Conservation (phyloP, 768 basidiomycete species). For the Dioszegia crocea region DNA sequence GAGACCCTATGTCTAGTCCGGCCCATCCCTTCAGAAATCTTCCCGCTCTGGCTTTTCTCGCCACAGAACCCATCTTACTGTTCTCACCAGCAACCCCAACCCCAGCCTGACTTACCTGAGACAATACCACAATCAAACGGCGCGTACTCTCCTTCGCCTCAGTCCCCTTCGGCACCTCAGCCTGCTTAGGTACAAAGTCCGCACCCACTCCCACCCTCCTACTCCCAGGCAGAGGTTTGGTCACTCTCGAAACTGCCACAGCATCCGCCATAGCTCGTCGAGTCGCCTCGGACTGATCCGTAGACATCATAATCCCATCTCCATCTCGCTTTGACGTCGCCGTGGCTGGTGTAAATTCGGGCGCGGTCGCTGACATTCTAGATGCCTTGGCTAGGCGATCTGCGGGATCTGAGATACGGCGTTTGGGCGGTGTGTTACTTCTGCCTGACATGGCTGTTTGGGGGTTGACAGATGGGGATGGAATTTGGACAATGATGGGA, state of each 20-base stretch:
- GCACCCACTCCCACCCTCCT: conserved; percentile 18
- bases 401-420: background rate
- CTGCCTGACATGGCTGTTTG: background rate
- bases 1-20: too few species aligned
- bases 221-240: conserved; percentile 35
- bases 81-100: too few species aligned
- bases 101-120: conserved; percentile 37
- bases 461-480: background rate
- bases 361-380: conserved; percentile 41
- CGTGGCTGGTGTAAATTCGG: conserved; percentile 35
- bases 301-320: conserved; percentile 9
- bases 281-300: background rate
- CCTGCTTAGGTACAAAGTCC: conserved; percentile 65
- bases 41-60: too few species aligned
- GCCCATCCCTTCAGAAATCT: background rate
- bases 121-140: conserved; percentile 77
- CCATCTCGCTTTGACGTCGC: conserved; percentile 2
- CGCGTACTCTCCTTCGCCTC: conserved; percentile 55
- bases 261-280: conserved; percentile 11
- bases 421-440: background rate
- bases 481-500: background rate
- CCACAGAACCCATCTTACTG: too few species aligned
- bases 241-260: conserved; percentile 22
- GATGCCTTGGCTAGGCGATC: conserved; percentile 25
- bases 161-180: conserved; percentile 60